Conservation (phyloP, 441 rosid species). For the Pelargonium citronellum region DNA sequence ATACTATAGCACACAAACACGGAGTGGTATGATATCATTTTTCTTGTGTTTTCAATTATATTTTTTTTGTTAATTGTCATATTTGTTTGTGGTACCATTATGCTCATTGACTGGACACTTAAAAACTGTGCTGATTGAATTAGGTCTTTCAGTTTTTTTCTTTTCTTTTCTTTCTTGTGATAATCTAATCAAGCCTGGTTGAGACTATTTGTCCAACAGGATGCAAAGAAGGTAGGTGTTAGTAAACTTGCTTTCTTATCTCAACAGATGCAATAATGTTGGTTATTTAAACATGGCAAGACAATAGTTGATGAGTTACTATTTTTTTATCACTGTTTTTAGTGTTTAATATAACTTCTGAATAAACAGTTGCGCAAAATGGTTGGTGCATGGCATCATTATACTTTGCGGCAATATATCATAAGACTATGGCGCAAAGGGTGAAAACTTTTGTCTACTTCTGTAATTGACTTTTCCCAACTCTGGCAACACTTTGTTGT, state of each 20-base stretch:
- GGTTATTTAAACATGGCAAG: background rate
- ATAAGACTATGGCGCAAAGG: background rate
- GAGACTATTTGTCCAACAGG: background rate
- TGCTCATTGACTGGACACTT: conserved; percentile 3
- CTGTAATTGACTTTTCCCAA: too few species aligned
- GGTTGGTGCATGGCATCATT: background rate
- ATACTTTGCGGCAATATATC: background rate
- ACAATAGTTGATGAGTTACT: background rate
- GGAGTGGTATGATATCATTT: conserved; percentile 68
- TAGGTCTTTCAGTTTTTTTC: background rate
- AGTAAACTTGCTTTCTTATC: background rate
- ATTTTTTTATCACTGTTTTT: background rate
- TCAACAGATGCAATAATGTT: background rate
- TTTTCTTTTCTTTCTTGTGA: background rate
- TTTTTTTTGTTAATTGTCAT: background rate
- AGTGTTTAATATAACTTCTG: background rate
- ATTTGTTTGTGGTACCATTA: background rate
- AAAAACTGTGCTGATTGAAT: conserved; percentile 1
- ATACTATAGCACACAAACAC: conserved; percentile 83
- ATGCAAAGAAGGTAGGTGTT: background rate
- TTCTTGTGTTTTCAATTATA: conserved; percentile 14
- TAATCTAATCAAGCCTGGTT: background rate
- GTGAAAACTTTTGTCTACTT: background rate
- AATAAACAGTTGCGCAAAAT: background rate
- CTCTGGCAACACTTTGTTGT: too few species aligned